phyloP scores from a whole-genome alignment of 441 rosid genomes.

The Arabidopsis lyrata region DNA sequence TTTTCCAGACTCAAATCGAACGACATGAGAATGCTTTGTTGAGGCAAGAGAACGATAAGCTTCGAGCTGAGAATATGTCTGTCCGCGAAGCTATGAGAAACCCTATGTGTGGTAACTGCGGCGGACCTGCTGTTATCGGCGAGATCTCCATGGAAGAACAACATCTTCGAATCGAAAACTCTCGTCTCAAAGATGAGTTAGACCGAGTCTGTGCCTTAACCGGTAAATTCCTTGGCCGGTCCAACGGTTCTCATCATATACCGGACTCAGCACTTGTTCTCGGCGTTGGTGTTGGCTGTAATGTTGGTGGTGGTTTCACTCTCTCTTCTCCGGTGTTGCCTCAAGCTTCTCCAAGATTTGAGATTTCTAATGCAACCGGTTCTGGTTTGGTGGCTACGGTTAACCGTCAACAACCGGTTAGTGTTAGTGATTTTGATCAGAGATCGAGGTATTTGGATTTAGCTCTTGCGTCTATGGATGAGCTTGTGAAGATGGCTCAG shows the following conservation, averaged over 20 bases:
- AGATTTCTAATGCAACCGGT: constrained; percentile 38
- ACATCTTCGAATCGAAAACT: constrained; percentile 87
- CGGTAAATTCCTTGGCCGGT: constrained; percentile 85
- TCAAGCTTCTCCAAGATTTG: constrained; percentile 38
- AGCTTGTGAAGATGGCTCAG: constrained; percentile 78
- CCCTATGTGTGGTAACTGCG: constrained; percentile 87
- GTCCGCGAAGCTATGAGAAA: constrained; percentile 79
- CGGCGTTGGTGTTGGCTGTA: constrained; percentile 55
- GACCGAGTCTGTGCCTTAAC: constrained; percentile 83
- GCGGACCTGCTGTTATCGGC: constrained; percentile 81
- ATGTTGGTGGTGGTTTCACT: constrained; percentile 55
- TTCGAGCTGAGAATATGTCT: constrained; percentile 82
- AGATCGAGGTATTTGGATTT: constrained; percentile 76
- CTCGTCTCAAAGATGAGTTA: constrained; percentile 83
- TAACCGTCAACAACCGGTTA: constrained; percentile 37
- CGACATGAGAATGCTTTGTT: constrained; percentile 86
- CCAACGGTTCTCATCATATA: constrained; percentile 55
- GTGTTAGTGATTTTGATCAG: constrained; percentile 44
- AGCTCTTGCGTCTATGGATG: constrained; percentile 88
- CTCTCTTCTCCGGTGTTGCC: constrained; percentile 33
- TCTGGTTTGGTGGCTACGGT: constrained; percentile 16
- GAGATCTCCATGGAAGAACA: constrained; percentile 88
- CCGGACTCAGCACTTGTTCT: constrained; percentile 74
- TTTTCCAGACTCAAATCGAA: constrained; percentile 74
- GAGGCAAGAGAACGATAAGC: constrained; percentile 83